Evolutionary conservation across 768 basidiomycete species (phyloP), one percentile per base, ranked within the genome.

Genomic region (Exsudoporus frostii): DNA sequence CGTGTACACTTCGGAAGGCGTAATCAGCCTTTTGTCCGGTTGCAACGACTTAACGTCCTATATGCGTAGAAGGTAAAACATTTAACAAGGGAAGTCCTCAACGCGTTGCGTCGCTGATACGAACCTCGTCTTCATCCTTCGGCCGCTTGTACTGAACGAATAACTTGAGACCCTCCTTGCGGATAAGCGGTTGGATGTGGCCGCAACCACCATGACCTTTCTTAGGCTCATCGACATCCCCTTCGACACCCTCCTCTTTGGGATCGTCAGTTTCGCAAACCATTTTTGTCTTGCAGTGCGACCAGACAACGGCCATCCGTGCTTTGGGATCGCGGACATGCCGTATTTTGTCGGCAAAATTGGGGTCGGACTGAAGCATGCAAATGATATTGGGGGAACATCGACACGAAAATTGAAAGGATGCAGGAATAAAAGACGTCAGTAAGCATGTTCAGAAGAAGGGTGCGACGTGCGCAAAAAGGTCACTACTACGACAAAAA

Each of bases 151-250:
- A 95, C 57, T 96, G 91, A 22, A 93, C 82, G 64, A 94, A 95
- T 25, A 98, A 77, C 73, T 98, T 98, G 55, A 98, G 71, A 11
- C 92, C 97, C 69, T 99, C 97, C 74, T 95, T 98, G 56, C 97
- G 76, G 62, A 98, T 82, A 47, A 79, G 75, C 0, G 97, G 97
- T 69, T 99, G 97, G 25, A 79, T 71, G 64, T 94, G 92, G 40
- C 97, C 97, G 71, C 97, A 98, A 15, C 97, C 97, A n/a, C 93
- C 95, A 56, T 98, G 97, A 2, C 92, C 92, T 65, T 85, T 89
- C 76, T 91, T 92, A 43, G 82, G 77, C 57, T 91, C 92, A 36
- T 73, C 76, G 14, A 81, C 85, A 34, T 74, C 73, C 32, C 76
- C 79, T 17, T 82, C 86, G 29, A 82, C 88, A 52, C 82, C 85